Evolutionary conservation across 768 basidiomycete species (phyloP).

Genomic region (Hypholoma sublateritium): DNA sequence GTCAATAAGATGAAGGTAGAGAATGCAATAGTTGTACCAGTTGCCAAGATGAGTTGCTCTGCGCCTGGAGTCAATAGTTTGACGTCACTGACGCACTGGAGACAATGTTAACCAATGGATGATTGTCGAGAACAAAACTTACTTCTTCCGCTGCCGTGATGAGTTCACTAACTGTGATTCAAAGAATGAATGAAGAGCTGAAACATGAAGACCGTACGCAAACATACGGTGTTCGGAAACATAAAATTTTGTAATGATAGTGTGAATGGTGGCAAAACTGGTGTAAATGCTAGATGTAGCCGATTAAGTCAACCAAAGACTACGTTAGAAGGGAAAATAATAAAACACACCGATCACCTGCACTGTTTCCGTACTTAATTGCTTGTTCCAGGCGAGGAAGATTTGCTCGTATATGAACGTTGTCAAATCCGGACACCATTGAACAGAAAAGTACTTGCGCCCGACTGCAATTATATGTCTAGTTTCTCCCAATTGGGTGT

Average conservation of each 20-base stretch:
- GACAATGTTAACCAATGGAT: background rate
- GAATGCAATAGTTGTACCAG: slow-evolving; percentile 36
- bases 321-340: background rate
- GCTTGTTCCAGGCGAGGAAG: slow-evolving; percentile 61
- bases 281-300: slow-evolving; percentile 53
- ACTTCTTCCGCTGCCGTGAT: slow-evolving; percentile 64
- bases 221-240: slow-evolving; percentile 62
- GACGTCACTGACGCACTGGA: slow-evolving; percentile 56
- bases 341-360: slow-evolving; percentile 58
- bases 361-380: slow-evolving; percentile 62
- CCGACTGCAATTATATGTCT: slow-evolving; percentile 37
- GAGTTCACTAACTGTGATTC: slow-evolving; percentile 53
- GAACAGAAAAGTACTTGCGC: slow-evolving; percentile 60
- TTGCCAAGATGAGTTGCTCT: slow-evolving; percentile 52
- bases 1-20: background rate
- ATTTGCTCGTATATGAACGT: slow-evolving; percentile 62
- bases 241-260: slow-evolving; percentile 52
- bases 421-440: slow-evolving; percentile 69
- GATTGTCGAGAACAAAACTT: slow-evolving; percentile 6
- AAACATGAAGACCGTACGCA: background rate
- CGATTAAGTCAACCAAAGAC: background rate
- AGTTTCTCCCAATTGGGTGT: background rate
- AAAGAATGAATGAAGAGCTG: slow-evolving; percentile 5
- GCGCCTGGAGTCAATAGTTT: slow-evolving; percentile 54
- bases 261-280: slow-evolving; percentile 57